Evolutionary conservation across 768 basidiomycete species (phyloP).

Genomic region (Boletus rubescentipes): DNA sequence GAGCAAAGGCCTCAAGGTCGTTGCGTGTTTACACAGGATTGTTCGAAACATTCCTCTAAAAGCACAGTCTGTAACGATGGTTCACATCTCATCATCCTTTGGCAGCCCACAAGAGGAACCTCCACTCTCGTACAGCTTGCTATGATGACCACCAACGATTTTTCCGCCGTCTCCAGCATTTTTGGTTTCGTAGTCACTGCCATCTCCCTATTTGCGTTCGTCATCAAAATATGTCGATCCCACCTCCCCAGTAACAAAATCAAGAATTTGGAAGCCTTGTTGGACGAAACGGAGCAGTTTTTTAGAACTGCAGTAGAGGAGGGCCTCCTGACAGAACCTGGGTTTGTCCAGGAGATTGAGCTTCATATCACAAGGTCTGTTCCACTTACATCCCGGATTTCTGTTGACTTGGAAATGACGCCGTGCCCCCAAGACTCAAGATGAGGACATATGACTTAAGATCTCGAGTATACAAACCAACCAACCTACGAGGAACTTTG

Average conservation of each 20-base stretch:
- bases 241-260: slow-evolving; percentile 8
- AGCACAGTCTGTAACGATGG: too few relatives aligned
- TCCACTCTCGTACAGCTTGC: too few relatives aligned
- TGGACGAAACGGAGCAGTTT: slow-evolving; percentile 2
- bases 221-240: background rate
- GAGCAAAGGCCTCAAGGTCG: too few relatives aligned
- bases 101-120: too few relatives aligned
- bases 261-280: background rate
- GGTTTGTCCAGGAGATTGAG: background rate
- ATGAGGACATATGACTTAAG: background rate
- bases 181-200: background rate
- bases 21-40: too few relatives aligned
- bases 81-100: too few relatives aligned
- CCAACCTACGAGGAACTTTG: slow-evolving; percentile 1
- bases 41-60: too few relatives aligned
- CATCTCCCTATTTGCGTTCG: background rate
- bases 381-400: too few relatives aligned
- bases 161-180: slow-evolving; percentile 1
- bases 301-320: slow-evolving; percentile 6
- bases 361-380: background rate
- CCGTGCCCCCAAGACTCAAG: background rate
- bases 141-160: too few relatives aligned
- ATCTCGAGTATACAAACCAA: background rate
- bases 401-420: too few relatives aligned
- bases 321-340: slow-evolving; percentile 2